Percentiles rank a stretch among this genome's conserved stretches.
phyloP scores from a whole-genome alignment of 495 filamentous ascomycete genomes.

The Hyaloscypha hepaticicola region DNA sequence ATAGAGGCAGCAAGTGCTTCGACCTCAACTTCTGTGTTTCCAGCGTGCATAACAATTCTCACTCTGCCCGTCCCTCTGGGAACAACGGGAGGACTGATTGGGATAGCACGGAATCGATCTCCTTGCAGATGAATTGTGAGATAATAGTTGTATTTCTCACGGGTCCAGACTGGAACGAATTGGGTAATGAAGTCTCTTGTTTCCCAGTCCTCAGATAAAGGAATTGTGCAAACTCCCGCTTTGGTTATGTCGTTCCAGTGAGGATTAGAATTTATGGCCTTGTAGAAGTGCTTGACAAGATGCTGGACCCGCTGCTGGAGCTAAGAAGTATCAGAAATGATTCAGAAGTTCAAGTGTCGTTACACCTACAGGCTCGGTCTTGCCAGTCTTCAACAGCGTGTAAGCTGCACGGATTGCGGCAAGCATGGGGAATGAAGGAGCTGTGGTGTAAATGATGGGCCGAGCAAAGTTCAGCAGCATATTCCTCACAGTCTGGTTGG shows the following conservation, averaged over 20 bases:
- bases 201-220: too few species aligned
- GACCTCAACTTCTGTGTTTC: conserved; percentile 45
- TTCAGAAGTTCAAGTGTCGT: too few species aligned
- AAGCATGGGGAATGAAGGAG: conserved; percentile 48
- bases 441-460: conserved; percentile 12
- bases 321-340: conserved; percentile 40
- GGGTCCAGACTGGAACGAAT: too few species aligned
- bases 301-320: conserved; percentile 38
- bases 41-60: conserved; percentile 47
- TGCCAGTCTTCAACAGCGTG: conserved; percentile 40
- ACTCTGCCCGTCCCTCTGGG: conserved; percentile 45
- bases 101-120: conserved; percentile 34
- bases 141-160: too few species aligned
- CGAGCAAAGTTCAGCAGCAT: background rate
- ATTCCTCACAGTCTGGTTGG: conserved; percentile 33
- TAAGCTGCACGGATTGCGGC: conserved; percentile 48
- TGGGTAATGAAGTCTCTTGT: too few species aligned
- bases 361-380: too few species aligned
- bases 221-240: too few species aligned
- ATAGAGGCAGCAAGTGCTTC: conserved; percentile 27
- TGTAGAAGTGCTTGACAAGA: conserved; percentile 38
- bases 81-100: conserved; percentile 35
- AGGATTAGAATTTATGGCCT: conserved; percentile 29
- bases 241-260: conserved; percentile 25
- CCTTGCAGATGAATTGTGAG: too few species aligned